phyloP scores from a whole-genome alignment of 2,329 filamentous ascomycete genomes.

The Zasmidium citrigriseum region DNA sequence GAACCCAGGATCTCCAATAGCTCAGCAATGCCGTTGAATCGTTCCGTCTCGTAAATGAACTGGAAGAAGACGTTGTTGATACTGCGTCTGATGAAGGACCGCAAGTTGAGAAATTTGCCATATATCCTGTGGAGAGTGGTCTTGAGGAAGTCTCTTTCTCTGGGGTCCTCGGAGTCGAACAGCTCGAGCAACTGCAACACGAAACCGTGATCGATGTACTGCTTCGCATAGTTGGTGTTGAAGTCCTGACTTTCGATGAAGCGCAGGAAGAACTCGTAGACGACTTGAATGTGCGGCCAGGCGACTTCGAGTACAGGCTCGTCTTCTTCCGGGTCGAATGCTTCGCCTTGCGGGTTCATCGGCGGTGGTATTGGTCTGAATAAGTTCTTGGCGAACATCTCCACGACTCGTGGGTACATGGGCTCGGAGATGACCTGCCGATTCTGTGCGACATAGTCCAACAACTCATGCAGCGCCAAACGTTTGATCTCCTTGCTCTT shows the following conservation, averaged over 20 bases:
- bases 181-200: constrained; percentile 93
- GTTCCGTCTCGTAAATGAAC: constrained; percentile 97
- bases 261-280: constrained; percentile 97
- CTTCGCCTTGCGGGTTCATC: constrained; percentile 96
- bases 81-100: constrained; percentile 94
- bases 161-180: constrained; percentile 96
- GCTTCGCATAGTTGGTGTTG: constrained; percentile 99
- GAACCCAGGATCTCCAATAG: constrained; percentile 94
- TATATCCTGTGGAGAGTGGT: constrained; percentile 98
- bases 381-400: constrained; percentile 99
- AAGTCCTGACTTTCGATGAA: constrained; percentile 99
- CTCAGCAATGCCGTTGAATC: constrained; percentile 97
- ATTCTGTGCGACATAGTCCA: constrained; percentile 98
- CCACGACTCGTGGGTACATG: constrained; percentile 97
- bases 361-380: constrained; percentile 96
- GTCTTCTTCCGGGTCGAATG: constrained; percentile 97
- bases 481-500: constrained; percentile 99
- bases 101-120: constrained; percentile 96
- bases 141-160: constrained; percentile 96
- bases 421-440: constrained; percentile 97
- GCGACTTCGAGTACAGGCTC: constrained; percentile 97
- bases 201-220: constrained; percentile 97
- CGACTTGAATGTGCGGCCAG: constrained; percentile 98
- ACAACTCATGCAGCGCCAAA: constrained; percentile 87
- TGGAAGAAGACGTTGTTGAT: constrained; percentile 99